phyloP scores from a whole-genome alignment of 2,329 filamentous ascomycete genomes.

The Thielaviopsis euricoi region DNA sequence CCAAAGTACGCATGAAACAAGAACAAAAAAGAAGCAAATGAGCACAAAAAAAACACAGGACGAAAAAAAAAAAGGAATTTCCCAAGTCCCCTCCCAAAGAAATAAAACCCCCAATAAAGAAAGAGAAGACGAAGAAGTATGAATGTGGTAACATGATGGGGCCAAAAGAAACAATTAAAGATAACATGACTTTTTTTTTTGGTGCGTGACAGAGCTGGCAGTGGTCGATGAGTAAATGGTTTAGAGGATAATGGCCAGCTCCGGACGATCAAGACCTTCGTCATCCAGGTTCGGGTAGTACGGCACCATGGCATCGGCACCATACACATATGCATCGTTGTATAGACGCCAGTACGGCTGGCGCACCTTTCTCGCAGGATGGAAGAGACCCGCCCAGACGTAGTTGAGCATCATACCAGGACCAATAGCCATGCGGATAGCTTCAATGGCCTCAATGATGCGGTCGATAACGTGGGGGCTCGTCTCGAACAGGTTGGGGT shows the following conservation, averaged over 20 bases:
- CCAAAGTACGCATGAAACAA: too few relatives aligned
- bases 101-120: background rate
- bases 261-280: conserved; percentile 60
- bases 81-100: background rate
- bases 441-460: conserved; percentile 94
- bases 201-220: background rate
- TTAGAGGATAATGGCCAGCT: conserved; percentile 71
- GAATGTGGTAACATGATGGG: background rate
- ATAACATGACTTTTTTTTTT: conserved; percentile 12
- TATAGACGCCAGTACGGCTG: conserved; percentile 93
- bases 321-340: conserved; percentile 92
- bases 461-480: conserved; percentile 96
- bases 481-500: conserved; percentile 95
- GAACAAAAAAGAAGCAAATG: background rate
- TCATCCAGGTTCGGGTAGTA: conserved; percentile 84
- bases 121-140: background rate
- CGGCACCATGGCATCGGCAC: conserved; percentile 85
- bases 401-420: conserved; percentile 93
- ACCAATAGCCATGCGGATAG: conserved; percentile 82
- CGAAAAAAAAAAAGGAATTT: background rate
- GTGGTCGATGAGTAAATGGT: background rate
- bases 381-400: conserved; percentile 93
- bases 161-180: background rate
- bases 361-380: conserved; percentile 86
- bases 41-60: background rate